These are phyloP conservation scores for Pichia kluyveri DNA, from an alignment of 805 yeast genomes.

Conservation along the genomic window DNA sequence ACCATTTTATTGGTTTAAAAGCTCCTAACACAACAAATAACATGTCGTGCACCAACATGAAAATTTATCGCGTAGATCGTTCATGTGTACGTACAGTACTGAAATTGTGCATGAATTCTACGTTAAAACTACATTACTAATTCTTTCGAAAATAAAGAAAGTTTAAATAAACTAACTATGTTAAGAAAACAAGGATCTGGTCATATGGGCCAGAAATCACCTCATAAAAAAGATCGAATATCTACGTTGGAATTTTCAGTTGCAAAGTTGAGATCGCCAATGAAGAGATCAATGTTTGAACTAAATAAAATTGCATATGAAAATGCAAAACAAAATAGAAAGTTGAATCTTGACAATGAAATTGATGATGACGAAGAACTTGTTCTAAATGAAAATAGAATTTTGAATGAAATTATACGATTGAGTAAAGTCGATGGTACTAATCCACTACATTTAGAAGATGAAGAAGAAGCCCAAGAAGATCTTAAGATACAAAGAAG, in stretches of 20 bases:
- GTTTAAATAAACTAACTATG: neutral
- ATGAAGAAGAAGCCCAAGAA: constrained; percentile 6
- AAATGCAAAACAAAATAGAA: constrained; percentile 29
- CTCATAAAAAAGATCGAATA: constrained; percentile 29
- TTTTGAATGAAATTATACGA: constrained; percentile 39
- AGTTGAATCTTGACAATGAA: constrained; percentile 19
- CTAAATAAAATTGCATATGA: constrained; percentile 41
- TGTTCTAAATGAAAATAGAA: constrained; percentile 28
- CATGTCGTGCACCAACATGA: no score
- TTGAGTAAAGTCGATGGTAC: constrained; percentile 28
- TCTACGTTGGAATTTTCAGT: constrained; percentile 17
- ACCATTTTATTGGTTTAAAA: no score
- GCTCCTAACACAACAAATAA: no score
- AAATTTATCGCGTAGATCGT: no score
- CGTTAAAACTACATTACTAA: no score
- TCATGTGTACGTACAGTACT: no score
- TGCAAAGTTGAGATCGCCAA: constrained; percentile 40
- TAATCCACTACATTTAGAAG: constrained; percentile 13
- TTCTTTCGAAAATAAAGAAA: neutral
- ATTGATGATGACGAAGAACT: constrained; percentile 23
- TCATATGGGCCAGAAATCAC: constrained; percentile 20
- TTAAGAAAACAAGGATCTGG: constrained; percentile 8
- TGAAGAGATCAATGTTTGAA: constrained; percentile 28
- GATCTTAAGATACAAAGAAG: no score
- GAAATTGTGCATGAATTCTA: no score